Evolutionary conservation across 2,329 filamentous ascomycete genomes (phyloP).

Genomic region (Pseudogymnoascus sp.): DNA sequence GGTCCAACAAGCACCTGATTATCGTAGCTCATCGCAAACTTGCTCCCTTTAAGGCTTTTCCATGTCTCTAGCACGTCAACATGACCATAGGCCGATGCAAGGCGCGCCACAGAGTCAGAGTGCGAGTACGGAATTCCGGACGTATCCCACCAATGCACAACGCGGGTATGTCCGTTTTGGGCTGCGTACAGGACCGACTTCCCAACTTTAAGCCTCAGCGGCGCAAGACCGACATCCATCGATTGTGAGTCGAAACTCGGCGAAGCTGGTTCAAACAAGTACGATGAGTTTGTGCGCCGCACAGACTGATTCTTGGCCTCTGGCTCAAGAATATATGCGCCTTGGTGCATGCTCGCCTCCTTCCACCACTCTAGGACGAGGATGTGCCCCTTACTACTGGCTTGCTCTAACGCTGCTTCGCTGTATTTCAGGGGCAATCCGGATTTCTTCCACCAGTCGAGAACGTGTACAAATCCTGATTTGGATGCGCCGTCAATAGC

Average conservation of each 20-base stretch:
- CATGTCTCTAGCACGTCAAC: constrained; percentile 78
- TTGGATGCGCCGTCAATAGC: constrained; percentile 82
- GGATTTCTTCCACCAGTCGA: constrained; percentile 87
- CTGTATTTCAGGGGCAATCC: constrained; percentile 78
- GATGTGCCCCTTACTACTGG: constrained; percentile 77
- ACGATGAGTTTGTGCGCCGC: constrained; percentile 21
- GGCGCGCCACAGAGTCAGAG: constrained; percentile 73
- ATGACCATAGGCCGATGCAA: constrained; percentile 78
- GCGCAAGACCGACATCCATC: constrained; percentile 23
- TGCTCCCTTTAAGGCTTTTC: constrained; percentile 66
- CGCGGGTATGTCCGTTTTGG: constrained; percentile 70
- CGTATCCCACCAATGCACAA: constrained; percentile 81
- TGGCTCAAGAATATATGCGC: constrained; percentile 41
- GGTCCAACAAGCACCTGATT: constrained; percentile 77
- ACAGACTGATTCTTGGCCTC: constrained; percentile 19
- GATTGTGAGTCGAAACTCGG: constrained; percentile 14
- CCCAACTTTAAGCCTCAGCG: constrained; percentile 65
- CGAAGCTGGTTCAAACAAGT: constrained; percentile 15
- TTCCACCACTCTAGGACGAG: constrained; percentile 92
- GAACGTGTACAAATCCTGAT: constrained; percentile 73
- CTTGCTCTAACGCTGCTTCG: constrained; percentile 79
- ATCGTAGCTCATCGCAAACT: constrained; percentile 61
- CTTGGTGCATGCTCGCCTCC: constrained; percentile 54
- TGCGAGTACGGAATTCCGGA: constrained; percentile 74
- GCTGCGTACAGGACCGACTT: constrained; percentile 78